These are phyloP conservation scores for Pholiota molesta DNA, from an alignment of 768 basidiomycete genomes.

Conservation along the genomic window DNA sequence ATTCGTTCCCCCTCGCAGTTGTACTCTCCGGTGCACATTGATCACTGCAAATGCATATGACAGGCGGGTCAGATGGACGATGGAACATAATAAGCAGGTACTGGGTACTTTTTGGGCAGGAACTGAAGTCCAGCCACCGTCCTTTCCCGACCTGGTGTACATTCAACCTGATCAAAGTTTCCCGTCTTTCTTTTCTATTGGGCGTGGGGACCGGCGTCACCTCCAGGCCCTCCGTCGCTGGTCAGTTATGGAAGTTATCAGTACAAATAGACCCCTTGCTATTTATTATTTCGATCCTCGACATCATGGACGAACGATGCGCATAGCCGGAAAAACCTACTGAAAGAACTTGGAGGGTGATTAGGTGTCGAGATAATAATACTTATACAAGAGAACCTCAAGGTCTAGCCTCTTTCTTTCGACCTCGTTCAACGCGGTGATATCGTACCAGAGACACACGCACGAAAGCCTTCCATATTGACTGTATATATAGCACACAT, in stretches of 20 bases:
- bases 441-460: not conserved
- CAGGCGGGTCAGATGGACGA: not conserved
- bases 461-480: not conserved
- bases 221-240: not conserved
- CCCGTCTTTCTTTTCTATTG: not conserved
- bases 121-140: too few species aligned
- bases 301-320: not conserved
- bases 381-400: not conserved
- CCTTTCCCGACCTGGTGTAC: too few species aligned
- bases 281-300: too few species aligned
- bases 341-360: not conserved
- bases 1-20: not conserved
- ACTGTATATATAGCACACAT: not conserved
- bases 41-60: not conserved
- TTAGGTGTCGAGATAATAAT: not conserved
- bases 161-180: not conserved
- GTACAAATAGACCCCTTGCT: too few species aligned
- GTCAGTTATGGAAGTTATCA: too few species aligned
- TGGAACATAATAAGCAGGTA: not conserved
- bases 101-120: too few species aligned
- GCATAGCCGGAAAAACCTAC: not conserved
- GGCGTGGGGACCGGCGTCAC: not conserved
- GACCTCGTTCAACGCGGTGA: not conserved
- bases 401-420: not conserved
- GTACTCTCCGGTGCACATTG: not conserved